Evolutionary conservation across 2,329 filamentous ascomycete species (phyloP).

Genomic region (Chaetoscypha palmicola): DNA sequence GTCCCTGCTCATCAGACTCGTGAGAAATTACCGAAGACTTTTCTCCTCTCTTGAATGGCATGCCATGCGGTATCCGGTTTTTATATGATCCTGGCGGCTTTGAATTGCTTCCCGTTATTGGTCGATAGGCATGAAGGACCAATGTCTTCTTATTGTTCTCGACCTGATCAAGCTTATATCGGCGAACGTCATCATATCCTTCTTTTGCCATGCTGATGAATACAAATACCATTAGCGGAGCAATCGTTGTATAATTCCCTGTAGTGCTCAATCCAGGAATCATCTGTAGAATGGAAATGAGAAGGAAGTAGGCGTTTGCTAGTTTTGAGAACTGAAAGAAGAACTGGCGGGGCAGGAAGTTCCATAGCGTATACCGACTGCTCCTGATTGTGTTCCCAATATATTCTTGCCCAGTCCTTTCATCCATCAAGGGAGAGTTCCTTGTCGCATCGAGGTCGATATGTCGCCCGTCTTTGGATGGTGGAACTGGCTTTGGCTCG

Average conservation of each 20-base stretch:
- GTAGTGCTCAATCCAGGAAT: slow-evolving; percentile 89
- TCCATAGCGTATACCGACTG: slow-evolving; percentile 80
- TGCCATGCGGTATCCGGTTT: not conserved
- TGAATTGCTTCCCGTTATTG: slow-evolving; percentile 1
- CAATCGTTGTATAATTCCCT: slow-evolving; percentile 77
- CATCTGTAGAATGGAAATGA: slow-evolving; percentile 81
- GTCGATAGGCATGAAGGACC: slow-evolving; percentile 20
- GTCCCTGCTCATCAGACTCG: slow-evolving; percentile 4
- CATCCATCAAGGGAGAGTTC: slow-evolving; percentile 58
- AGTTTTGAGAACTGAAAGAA: slow-evolving; percentile 90
- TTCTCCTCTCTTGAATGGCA: not conserved
- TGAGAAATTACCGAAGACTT: slow-evolving; percentile 2
- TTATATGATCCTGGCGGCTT: not conserved
- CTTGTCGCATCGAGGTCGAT: slow-evolving; percentile 59
- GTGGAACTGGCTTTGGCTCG: slow-evolving; percentile 46
- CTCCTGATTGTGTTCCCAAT: slow-evolving; percentile 80
- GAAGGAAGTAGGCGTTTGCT: slow-evolving; percentile 90
- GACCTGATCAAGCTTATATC: slow-evolving; percentile 74
- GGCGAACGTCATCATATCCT: slow-evolving; percentile 78
- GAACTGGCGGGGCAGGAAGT: slow-evolving; percentile 82
- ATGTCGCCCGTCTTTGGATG: slow-evolving; percentile 74
- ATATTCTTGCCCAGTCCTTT: slow-evolving; percentile 68
- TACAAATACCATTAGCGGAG: slow-evolving; percentile 74
- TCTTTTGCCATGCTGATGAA: slow-evolving; percentile 84
- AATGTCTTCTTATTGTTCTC: slow-evolving; percentile 66